Base-by-base conservation (phyloP, 164 flowering plant genomes). In the Stephania yunnanensis region DNA sequence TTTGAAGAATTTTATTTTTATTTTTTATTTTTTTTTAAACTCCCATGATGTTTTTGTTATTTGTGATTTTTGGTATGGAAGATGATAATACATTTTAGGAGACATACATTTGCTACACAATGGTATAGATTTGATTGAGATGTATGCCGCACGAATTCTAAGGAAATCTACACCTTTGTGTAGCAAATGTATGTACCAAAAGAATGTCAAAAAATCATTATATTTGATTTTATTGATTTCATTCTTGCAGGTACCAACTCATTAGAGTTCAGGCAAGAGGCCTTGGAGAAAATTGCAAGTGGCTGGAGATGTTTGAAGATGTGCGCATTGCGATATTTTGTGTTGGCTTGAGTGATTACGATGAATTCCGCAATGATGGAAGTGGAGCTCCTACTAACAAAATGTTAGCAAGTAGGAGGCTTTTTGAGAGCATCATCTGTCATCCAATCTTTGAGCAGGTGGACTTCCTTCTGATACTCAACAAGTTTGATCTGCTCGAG, bases 261-360 rank as follows among this genome's bases (percentile, higher is more conserved):
- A 87, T 95, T 17, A 87, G 94, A 80, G 87, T 94, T 22, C 95
- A 86, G 68, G 87, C 94, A 17, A 87, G 87, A 82, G 89, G 94
- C 66, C 85, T 92, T 52, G 93, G 91, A 61, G 97, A 90, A 79
- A 94, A 87, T 80, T 91, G 95, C 85, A 96, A 96, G 84, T 93
- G 97, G 99, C 77, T 96, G 50, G 93, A 94, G 82, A 94, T 92
- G 97, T 94, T 96, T 83, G 99, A 96, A 84, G 99, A 96, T 77
- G 91, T 90, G 68, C 86, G 93, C 20, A 76, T 91, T 75, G 92
- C 90, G 63, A 85, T 92, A 36, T 91, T 96, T 82, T 90, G 95
- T 80, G 98, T 92, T 46, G 30, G 93, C 73, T 72, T 91, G 79
- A 87, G 84, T 74, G 98, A 94, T 78, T 96, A 90, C 72, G 97